Percentiles rank a stretch among this genome's conserved stretches.
Evolutionary conservation across 495 filamentous ascomycete genomes (phyloP).

Genomic region (Chaetomium tenue): DNA sequence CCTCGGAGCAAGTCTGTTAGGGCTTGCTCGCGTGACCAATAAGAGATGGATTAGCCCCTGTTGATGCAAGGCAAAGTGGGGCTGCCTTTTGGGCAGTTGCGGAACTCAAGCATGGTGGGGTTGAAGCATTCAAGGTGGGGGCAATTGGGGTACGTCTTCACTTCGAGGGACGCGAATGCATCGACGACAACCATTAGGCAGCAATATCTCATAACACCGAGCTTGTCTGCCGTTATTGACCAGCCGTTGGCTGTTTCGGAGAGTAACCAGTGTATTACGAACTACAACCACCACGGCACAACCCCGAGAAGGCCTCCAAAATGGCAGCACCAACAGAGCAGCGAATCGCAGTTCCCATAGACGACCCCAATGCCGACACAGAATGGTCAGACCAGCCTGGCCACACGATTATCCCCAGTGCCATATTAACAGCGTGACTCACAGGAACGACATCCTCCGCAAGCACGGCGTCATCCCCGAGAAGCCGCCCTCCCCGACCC

Average conservation of each 20-base stretch:
- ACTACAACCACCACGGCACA: not conserved
- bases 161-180: slow-evolving; percentile 2
- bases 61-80: slow-evolving; percentile 10
- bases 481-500: slow-evolving; percentile 90
- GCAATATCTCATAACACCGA: slow-evolving; percentile 5
- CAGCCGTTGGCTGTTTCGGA: not conserved
- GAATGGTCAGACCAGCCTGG: slow-evolving; percentile 68
- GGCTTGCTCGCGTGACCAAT: slow-evolving; percentile 35
- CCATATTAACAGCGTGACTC: slow-evolving; percentile 20
- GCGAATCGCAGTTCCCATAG: slow-evolving; percentile 73
- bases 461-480: slow-evolving; percentile 95
- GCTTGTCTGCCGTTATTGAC: not conserved
- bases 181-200: slow-evolving; percentile 12
- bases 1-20: slow-evolving; percentile 30
- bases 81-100: not conserved
- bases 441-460: slow-evolving; percentile 97
- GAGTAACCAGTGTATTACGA: not conserved
- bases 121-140: slow-evolving; percentile 6
- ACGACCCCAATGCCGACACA: slow-evolving; percentile 94
- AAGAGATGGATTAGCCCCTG: slow-evolving; percentile 18
- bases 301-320: slow-evolving; percentile 23
- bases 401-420: not conserved
- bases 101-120: slow-evolving; percentile 9
- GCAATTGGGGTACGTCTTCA: not conserved
- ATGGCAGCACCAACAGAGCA: slow-evolving; percentile 75